Evolutionary conservation across 192 early-diverging fungal genomes (phyloP), one percentile per base, ranked within the genome.

Genomic region (Jimgerdemannia lactiflua): DNA sequence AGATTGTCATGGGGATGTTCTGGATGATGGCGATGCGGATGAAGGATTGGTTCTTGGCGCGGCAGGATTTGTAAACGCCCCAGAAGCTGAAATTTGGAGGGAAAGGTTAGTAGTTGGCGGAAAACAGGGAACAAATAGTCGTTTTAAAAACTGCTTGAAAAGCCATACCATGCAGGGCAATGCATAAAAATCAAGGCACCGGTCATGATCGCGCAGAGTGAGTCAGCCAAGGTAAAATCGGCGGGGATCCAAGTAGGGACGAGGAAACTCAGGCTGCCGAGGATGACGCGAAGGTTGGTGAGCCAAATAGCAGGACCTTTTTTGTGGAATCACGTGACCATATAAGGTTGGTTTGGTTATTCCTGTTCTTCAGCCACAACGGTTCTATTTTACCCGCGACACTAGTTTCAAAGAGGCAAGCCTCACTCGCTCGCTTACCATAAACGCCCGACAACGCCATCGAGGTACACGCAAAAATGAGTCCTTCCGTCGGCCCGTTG

Each of bases 401-500:
- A 29, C 29, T 29, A 29, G 29, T 29, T 29, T 29, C 29, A 29
- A 29, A 29, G 29, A 29, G 29, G 29, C 29, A 29, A 29, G 29
- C 29, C 29, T 29, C 29, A 29, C 29, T 29, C 49, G 49, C 49
- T 14, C 17, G 64, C 11, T 68, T 77, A 83, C 92, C 92, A 63
- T 83, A 90, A 75, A 92, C 83, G 11, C 94, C 94, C 42, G 94
- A 94, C 64, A 88, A 80, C 65, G 91, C 77, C 77, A 93, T 88
- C 11, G 85, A 85, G 14, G 91, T 44, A 71, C 91, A 92, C 39
- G 90, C 91, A 10, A 83, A 18, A 29, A 95, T 86, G 65, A 96
- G 83, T 64, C 94, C 92, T 82, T 96, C 95, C 4, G 94, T 95
- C 20, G 95, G 94, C 43, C 95, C 95, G 72, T 95, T 95, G 71